A percentile compares a stretch with the other conserved stretches of the same genome.
Conservation (phyloP, 2,329 filamentous ascomycete species). For the Diplocarpon mali region DNA sequence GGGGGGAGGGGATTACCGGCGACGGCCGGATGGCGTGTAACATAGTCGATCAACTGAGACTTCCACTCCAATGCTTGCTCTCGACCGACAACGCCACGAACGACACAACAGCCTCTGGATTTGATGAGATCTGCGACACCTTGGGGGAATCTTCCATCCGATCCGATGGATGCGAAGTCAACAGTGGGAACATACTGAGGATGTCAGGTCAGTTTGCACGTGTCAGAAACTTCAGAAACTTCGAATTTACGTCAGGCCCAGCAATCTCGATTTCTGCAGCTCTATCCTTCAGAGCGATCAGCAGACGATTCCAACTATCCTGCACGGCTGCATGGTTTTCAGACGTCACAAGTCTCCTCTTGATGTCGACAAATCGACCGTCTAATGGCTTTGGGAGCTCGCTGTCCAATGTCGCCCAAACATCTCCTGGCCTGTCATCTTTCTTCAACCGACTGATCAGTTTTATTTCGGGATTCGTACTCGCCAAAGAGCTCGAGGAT, state of each 20-base stretch:
- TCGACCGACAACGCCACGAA: constrained; percentile 5
- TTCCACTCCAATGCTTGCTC: constrained; percentile 7
- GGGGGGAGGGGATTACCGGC: constrained; percentile 1
- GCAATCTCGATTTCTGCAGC: constrained; percentile 1
- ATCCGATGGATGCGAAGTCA: constrained; percentile 4
- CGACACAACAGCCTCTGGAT: constrained; percentile 6
- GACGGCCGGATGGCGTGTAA: constrained; percentile 3
- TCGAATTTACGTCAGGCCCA: constrained; percentile 1
- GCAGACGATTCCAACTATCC: constrained; percentile 6
- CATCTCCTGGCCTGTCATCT: neutral
- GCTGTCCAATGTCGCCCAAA: neutral
- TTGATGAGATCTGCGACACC: constrained; percentile 5
- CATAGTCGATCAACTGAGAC: constrained; percentile 2
- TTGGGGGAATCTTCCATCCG: constrained; percentile 3
- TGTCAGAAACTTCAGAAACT: neutral
- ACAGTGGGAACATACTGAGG: constrained; percentile 4
- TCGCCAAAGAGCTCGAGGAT: neutral
- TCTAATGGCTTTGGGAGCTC: constrained; percentile 4
- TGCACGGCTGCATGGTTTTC: constrained; percentile 5
- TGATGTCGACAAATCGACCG: constrained; percentile 2
- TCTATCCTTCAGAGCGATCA: constrained; percentile 1
- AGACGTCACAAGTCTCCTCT: constrained; percentile 2
- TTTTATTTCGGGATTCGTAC: neutral
- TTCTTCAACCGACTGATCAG: constrained; percentile 1
- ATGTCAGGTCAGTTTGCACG: no score